Evolutionary conservation across 768 basidiomycete species (phyloP).

Genomic region (Sporobolomyces roseus): DNA sequence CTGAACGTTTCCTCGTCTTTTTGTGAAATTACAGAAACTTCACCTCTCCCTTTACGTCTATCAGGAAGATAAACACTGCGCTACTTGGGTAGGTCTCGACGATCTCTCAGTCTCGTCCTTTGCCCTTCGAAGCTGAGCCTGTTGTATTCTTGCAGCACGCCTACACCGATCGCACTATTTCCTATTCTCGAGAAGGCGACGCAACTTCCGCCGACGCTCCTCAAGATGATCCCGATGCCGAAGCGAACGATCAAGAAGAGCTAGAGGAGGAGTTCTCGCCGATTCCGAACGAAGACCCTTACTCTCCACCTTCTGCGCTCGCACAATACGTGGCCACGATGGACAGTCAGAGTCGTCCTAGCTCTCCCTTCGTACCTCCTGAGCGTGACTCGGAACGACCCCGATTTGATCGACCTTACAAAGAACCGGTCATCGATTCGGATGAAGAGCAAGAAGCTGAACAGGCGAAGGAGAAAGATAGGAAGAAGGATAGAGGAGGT

Average conservation of each 20-base stretch:
- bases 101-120: no score
- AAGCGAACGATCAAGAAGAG: slow-evolving; percentile 3
- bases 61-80: slow-evolving; percentile 24
- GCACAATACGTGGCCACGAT: slow-evolving; percentile 16
- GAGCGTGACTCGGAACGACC: slow-evolving; percentile 10
- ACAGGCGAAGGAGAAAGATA: background rate
- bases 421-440: slow-evolving; percentile 1
- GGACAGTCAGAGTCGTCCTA: slow-evolving; percentile 3
- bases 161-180: slow-evolving; percentile 38
- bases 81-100: slow-evolving; percentile 23
- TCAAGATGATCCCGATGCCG: background rate
- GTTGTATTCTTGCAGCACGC: slow-evolving; percentile 16
- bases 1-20: background rate
- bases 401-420: slow-evolving; percentile 23
- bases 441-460: background rate
- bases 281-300: slow-evolving; percentile 21
- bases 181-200: slow-evolving; percentile 15
- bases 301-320: slow-evolving; percentile 29
- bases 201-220: background rate
- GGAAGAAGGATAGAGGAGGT: background rate
- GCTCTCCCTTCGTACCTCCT: slow-evolving; percentile 11
- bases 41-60: slow-evolving; percentile 33
- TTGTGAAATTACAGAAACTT: slow-evolving; percentile 25
- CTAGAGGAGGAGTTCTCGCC: no score
- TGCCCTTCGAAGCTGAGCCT: background rate